phyloP scores from a whole-genome alignment of 2,329 filamentous ascomycete genomes.

The Clonostachys sp. region DNA sequence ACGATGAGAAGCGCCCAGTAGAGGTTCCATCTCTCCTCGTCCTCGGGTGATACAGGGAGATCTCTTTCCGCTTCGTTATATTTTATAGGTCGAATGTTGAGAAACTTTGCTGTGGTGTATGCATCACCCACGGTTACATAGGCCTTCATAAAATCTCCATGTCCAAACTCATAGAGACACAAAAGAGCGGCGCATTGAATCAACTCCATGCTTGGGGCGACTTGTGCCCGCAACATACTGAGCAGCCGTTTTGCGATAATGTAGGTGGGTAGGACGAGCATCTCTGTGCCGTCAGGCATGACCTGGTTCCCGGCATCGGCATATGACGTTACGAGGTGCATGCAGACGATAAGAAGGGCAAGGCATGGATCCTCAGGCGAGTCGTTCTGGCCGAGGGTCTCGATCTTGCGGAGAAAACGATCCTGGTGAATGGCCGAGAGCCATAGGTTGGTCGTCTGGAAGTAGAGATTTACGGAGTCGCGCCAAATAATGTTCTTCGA shows the following conservation, averaged over 20 bases:
- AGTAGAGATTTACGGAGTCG: slow-evolving; percentile 28
- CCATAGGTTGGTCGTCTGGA: slow-evolving; percentile 34
- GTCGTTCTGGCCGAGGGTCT: slow-evolving; percentile 11
- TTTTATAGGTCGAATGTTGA: slow-evolving; percentile 29
- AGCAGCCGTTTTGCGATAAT: slow-evolving; percentile 30
- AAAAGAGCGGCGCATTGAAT: slow-evolving; percentile 34
- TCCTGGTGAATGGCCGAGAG: slow-evolving; percentile 31
- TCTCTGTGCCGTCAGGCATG: slow-evolving; percentile 23
- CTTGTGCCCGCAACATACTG: slow-evolving; percentile 24
- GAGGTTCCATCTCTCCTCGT: slow-evolving; percentile 31
- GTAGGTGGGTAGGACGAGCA: slow-evolving; percentile 33
- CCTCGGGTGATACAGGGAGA: slow-evolving; percentile 16
- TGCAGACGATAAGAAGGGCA: slow-evolving; percentile 33
- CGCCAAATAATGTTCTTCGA: slow-evolving; percentile 27
- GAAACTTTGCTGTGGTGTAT: slow-evolving; percentile 24
- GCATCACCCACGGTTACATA: slow-evolving; percentile 36
- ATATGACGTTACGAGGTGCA: slow-evolving; percentile 32
- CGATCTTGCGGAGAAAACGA: slow-evolving; percentile 25
- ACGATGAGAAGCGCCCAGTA: slow-evolving; percentile 39
- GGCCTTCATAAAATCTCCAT: slow-evolving; percentile 32
- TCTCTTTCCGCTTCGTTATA: slow-evolving; percentile 21
- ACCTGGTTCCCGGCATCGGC: slow-evolving; percentile 24
- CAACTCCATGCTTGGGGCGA: slow-evolving; percentile 28
- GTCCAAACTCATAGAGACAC: slow-evolving; percentile 37
- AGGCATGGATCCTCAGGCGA: slow-evolving; percentile 16